Evolutionary conservation across 768 basidiomycete genomes (phyloP).

Genomic region (Agaricus sinodeliciosus): DNA sequence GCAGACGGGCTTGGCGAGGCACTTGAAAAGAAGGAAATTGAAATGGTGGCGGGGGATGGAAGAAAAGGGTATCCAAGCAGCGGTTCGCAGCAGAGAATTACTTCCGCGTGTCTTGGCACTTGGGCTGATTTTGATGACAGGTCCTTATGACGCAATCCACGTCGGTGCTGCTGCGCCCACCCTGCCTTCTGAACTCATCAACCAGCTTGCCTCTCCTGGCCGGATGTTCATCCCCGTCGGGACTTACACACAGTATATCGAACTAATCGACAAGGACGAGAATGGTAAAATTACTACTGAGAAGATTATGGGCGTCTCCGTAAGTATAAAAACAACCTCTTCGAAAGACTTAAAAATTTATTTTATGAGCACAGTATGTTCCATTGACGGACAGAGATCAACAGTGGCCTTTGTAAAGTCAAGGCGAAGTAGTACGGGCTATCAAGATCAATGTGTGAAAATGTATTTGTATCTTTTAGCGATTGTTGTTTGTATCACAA

Average conservation of each 20-base stretch:
- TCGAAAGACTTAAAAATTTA: neutral
- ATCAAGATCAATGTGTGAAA: too few relatives aligned
- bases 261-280: slow-evolving; percentile 74
- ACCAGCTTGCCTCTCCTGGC: slow-evolving; percentile 71
- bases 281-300: slow-evolving; percentile 59
- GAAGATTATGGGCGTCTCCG: slow-evolving; percentile 76
- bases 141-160: slow-evolving; percentile 81
- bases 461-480: too few relatives aligned
- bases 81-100: slow-evolving; percentile 16
- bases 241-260: slow-evolving; percentile 47
- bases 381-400: slow-evolving; percentile 13
- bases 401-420: neutral
- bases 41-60: slow-evolving; percentile 74
- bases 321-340: slow-evolving; percentile 30
- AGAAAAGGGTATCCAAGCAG: slow-evolving; percentile 47
- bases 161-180: slow-evolving; percentile 88
- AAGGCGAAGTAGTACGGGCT: too few relatives aligned
- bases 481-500: neutral
- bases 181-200: slow-evolving; percentile 63
- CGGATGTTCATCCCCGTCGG: slow-evolving; percentile 95
- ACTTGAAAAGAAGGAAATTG: slow-evolving; percentile 48
- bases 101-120: neutral
- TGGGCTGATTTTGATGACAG: slow-evolving; percentile 20
- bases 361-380: slow-evolving; percentile 9
- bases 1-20: slow-evolving; percentile 56